phyloP scores from a whole-genome alignment of 305 asterid genomes.

The Fraxinus albicans region DNA sequence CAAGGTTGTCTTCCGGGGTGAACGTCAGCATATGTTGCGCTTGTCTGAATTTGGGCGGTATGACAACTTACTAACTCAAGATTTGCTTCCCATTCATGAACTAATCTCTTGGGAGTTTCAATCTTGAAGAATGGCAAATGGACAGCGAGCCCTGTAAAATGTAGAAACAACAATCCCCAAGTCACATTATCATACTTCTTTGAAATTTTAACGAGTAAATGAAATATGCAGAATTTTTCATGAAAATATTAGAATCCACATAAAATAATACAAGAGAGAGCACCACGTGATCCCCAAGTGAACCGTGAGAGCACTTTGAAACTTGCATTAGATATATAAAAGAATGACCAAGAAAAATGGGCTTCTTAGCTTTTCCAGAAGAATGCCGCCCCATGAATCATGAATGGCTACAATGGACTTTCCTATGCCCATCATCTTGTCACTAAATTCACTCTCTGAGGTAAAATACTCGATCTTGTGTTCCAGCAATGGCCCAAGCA shows the following conservation, averaged over 20 bases:
- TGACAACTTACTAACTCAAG: slow-evolving; percentile 35
- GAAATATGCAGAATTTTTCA: slow-evolving; percentile 19
- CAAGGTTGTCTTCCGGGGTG: slow-evolving; percentile 6
- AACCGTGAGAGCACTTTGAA: neutral
- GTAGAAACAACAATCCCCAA: slow-evolving; percentile 42
- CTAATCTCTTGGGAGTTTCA: slow-evolving; percentile 49
- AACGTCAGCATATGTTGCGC: neutral
- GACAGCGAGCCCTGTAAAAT: slow-evolving; percentile 46
- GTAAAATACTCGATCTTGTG: neutral
- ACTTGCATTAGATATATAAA: neutral
- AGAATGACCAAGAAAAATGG: neutral
- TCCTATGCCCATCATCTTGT: slow-evolving; percentile 46
- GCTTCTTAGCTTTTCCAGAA: slow-evolving; percentile 37
- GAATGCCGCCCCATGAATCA: slow-evolving; percentile 26
- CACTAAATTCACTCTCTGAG: neutral
- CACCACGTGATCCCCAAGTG: neutral
- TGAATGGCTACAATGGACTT: slow-evolving; percentile 48
- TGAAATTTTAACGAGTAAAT: slow-evolving; percentile 44
- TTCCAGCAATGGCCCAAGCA: neutral
- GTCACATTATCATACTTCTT: slow-evolving; percentile 34
- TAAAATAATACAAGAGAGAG: neutral
- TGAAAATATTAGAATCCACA: slow-evolving; percentile 13
- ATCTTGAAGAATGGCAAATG: slow-evolving; percentile 50
- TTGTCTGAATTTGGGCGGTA: neutral
- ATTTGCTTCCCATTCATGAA: slow-evolving; percentile 49